A percentile compares a stretch with the other conserved stretches of the same genome.
Conservation (phyloP, 2,329 filamentous ascomycete species). For the Cladosporium sphaerospermum region DNA sequence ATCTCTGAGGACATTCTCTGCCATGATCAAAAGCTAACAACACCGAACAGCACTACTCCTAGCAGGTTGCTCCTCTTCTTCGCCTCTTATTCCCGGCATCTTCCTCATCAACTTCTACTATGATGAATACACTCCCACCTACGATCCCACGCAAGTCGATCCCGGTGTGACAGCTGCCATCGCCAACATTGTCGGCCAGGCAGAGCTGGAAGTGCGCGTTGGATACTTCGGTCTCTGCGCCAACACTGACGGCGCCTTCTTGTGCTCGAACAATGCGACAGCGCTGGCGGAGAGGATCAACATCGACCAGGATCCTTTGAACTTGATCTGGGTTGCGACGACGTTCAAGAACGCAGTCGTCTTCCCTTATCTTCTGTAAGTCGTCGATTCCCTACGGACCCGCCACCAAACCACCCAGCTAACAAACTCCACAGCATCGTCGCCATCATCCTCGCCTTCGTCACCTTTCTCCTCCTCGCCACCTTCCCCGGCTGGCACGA, state of each 20-base stretch:
- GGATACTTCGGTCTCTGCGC: constrained; percentile 98
- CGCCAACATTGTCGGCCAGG: constrained; percentile 79
- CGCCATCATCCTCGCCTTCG: constrained; percentile 92
- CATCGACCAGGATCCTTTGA: constrained; percentile 90
- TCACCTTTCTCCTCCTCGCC: constrained; percentile 88
- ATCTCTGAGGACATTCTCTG: constrained; percentile 1
- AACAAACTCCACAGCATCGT: constrained; percentile 62
- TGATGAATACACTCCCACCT: constrained; percentile 72
- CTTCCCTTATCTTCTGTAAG: constrained; percentile 91
- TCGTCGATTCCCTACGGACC: not conserved
- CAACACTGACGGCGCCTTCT: constrained; percentile 82
- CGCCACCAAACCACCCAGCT: constrained; percentile 9
- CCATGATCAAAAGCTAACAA: constrained; percentile 1
- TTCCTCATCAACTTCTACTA: constrained; percentile 99
- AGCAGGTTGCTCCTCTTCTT: constrained; percentile 94
- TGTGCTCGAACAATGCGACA: constrained; percentile 96
- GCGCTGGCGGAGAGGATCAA: constrained; percentile 82
- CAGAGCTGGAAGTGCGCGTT: constrained; percentile 80
- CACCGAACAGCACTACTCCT: constrained; percentile 67
- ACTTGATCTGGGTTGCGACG: constrained; percentile 91
- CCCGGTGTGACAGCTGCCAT: constrained; percentile 82
- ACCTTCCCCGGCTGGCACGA: constrained; percentile 98
- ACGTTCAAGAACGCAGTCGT: constrained; percentile 99
- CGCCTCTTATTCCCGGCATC: constrained; percentile 87
- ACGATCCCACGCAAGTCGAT: constrained; percentile 82